Percentiles rank a stretch among this genome's conserved stretches.
These are phyloP conservation scores for Gremmenia infestans DNA, from an alignment of 2,329 filamentous ascomycete species.

Conservation along the genomic window DNA sequence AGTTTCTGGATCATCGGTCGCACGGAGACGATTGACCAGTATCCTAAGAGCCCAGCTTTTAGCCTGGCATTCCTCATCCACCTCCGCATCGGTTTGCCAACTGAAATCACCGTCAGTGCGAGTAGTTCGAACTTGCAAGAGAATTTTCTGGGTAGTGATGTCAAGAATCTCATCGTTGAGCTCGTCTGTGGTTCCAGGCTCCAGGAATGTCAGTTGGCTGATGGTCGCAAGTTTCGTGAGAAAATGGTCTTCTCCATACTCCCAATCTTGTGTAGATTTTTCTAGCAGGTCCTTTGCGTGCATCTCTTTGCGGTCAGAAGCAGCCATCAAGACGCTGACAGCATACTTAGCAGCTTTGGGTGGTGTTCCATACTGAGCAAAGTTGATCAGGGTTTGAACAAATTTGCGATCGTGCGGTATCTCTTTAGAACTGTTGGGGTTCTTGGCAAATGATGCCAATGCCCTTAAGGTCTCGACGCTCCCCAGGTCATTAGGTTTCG, in stretches of 20 bases:
- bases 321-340: conserved; percentile 77
- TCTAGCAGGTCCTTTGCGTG: conserved; percentile 79
- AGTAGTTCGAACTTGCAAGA: conserved; percentile 65
- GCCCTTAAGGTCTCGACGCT: conserved; percentile 92
- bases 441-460: conserved; percentile 84
- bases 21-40: conserved; percentile 78
- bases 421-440: conserved; percentile 65
- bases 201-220: conserved; percentile 71
- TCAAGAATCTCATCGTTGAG: conserved; percentile 72
- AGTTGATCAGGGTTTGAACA: conserved; percentile 72
- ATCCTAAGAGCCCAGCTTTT: conserved; percentile 82
- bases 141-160: conserved; percentile 68
- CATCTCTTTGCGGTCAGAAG: conserved; percentile 70
- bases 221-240: conserved; percentile 68
- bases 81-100: conserved; percentile 63
- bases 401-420: conserved; percentile 79
- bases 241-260: conserved; percentile 68
- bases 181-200: conserved; percentile 67
- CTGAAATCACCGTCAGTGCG: conserved; percentile 50
- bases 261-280: conserved; percentile 68
- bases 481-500: conserved; percentile 61
- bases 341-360: conserved; percentile 88
- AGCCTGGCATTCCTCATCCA: conserved; percentile 76
- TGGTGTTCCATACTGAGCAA: conserved; percentile 76
- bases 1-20: conserved; percentile 41